A percentile compares a stretch with the other conserved stretches of the same genome.
These are phyloP conservation scores for Dalbergia cultrata DNA, from an alignment of 306 rosid species.

Conservation along the genomic window DNA sequence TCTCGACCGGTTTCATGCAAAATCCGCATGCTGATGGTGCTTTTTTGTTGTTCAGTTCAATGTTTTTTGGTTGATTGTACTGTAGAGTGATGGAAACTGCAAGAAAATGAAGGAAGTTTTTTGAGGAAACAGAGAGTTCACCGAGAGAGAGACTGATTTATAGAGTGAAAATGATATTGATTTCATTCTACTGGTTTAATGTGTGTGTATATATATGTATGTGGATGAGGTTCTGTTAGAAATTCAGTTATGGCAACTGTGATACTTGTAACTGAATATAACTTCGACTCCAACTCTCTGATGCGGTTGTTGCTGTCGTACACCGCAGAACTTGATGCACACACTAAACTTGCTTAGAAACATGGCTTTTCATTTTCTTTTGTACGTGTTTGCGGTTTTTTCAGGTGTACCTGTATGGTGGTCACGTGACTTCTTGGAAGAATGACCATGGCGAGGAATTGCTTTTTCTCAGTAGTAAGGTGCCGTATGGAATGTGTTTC, in stretches of 20 bases:
- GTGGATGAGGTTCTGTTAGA: neutral
- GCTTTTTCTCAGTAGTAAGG: slow-evolving; percentile 96
- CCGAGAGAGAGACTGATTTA: neutral
- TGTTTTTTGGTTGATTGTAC: neutral
- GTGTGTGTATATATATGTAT: neutral
- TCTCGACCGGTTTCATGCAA: neutral
- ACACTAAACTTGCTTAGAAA: neutral
- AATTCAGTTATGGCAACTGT: neutral
- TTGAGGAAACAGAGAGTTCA: neutral
- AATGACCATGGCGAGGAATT: slow-evolving; percentile 92
- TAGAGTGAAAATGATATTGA: neutral
- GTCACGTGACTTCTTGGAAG: slow-evolving; percentile 98
- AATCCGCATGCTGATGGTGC: neutral
- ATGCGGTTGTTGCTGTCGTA: neutral
- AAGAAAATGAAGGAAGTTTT: neutral
- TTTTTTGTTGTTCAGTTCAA: slow-evolving; percentile 14
- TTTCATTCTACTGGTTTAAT: neutral
- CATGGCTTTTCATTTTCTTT: slow-evolving; percentile 18
- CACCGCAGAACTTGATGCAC: neutral
- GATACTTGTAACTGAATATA: neutral
- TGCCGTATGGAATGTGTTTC: slow-evolving; percentile 31
- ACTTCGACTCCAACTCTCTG: neutral
- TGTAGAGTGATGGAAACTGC: neutral
- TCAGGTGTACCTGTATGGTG: slow-evolving; percentile 91
- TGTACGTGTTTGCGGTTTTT: slow-evolving; percentile 40